Evolutionary conservation across 2,329 filamentous ascomycete species (phyloP), one percentile per base, ranked within the genome.

Genomic region (Penicillium sp.): DNA sequence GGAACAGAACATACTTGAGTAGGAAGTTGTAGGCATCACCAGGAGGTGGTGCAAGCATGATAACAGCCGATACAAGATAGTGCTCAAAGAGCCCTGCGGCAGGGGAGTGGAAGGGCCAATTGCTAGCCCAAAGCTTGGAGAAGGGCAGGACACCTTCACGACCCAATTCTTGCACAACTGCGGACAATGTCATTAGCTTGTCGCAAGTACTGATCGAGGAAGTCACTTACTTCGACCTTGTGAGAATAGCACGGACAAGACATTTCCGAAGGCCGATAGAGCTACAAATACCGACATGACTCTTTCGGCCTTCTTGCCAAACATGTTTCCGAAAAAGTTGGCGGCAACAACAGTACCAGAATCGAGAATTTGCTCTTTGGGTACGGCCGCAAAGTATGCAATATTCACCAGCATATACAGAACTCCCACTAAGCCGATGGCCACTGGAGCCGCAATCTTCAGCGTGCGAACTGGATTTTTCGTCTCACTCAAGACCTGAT

Each of bases 131-230:
- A 65, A 89, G 81, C 2, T 77, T 76, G 54, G 82, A 84, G 49
- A 80, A 86, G 0, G 87, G 87, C 13, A 89, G 64, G 5, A 89
- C 73, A 0, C 85, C 85, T 62, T 90, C 86, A 62, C 87, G 87
- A 0, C 83, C 87, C 42, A 89, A 74, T 66, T 89, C 86, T 56
- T 76, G 73, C 42, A 74, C 67, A 51, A 74, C 69, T 72, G 26
- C 41, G 42, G 16, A 18, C 1, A 36, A 7, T 16, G 15, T 16
- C 33, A 36, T 7, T 16, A 36, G 33, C 33, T 4, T 16, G 5
- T 36, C 2, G 33, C n/a, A n/a, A 36, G 33, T 16, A 6, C n/a
- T 8, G 16, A 9, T 3, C n/a, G n/a, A 9, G 6, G 33, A 7
- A 12, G 4, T 36, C 6, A 64, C 69, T 38, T 66, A 71, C 70